Evolutionary conservation across 257 asterid genomes (phyloP).

Genomic region (Ligustrum vulgare): DNA sequence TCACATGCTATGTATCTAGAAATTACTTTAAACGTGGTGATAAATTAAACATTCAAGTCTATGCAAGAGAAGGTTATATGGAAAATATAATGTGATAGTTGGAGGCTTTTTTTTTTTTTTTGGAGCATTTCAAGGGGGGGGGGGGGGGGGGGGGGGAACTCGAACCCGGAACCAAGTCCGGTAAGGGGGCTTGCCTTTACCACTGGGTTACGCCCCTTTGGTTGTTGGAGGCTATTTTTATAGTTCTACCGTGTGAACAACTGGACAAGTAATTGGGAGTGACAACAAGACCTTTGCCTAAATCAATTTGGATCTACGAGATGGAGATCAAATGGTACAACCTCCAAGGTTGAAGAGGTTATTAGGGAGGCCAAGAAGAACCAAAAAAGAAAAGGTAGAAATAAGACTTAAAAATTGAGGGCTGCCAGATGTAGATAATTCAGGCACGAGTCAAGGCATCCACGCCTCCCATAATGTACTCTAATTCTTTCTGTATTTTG

Average conservation of each 20-base stretch:
- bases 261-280: not conserved
- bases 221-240: not conserved
- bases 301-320: not conserved
- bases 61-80: not conserved
- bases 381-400: not conserved
- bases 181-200: no score
- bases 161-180: no score
- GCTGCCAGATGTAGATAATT: not conserved
- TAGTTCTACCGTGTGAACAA: not conserved
- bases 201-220: no score
- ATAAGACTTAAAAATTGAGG: not conserved
- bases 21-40: no score
- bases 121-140: no score
- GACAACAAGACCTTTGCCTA: not conserved
- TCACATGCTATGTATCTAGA: not conserved
- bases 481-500: not conserved
- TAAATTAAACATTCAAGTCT: no score
- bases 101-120: not conserved
- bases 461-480: not conserved
- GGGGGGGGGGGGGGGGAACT: no score
- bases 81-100: not conserved
- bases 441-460: not conserved
- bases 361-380: not conserved
- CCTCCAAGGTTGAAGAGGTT: not conserved
- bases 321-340: not conserved